Evolutionary conservation across 2,329 filamentous ascomycete species (phyloP).

Genomic region (Paracamarosporium sp.): DNA sequence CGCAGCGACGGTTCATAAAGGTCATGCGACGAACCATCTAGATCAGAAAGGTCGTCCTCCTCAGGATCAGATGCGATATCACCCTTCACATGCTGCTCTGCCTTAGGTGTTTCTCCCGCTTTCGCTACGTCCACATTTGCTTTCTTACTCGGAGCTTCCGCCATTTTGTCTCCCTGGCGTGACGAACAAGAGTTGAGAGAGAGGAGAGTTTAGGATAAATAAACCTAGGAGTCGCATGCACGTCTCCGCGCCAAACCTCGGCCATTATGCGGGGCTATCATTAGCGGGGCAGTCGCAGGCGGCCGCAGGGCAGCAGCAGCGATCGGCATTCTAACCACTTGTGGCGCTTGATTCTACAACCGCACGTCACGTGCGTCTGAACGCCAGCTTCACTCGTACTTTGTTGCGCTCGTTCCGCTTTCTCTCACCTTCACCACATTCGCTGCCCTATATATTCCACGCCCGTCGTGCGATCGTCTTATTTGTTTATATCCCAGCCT

Average conservation of each 20-base stretch:
- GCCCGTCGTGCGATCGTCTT: neutral
- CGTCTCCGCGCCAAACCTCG: slow-evolving; percentile 14
- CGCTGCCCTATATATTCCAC: neutral
- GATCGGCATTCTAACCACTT: slow-evolving; percentile 11
- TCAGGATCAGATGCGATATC: slow-evolving; percentile 79
- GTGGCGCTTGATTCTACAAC: slow-evolving; percentile 16
- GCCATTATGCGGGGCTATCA: slow-evolving; percentile 22
- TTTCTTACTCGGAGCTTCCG: slow-evolving; percentile 18
- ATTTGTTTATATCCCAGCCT: neutral
- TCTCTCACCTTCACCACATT: neutral
- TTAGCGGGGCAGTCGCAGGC: slow-evolving; percentile 25
- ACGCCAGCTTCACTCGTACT: slow-evolving; percentile 1
- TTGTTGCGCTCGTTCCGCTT: neutral
- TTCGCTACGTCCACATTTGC: slow-evolving; percentile 2
- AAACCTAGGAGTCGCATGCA: neutral
- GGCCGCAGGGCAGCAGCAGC: neutral
- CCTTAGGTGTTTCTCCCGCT: slow-evolving; percentile 5
- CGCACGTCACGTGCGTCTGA: slow-evolving; percentile 27
- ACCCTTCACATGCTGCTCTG: slow-evolving; percentile 5
- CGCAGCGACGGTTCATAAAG: neutral
- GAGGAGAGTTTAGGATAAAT: neutral
- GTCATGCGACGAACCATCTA: slow-evolving; percentile 71
- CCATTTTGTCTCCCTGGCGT: slow-evolving; percentile 21
- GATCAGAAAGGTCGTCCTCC: slow-evolving; percentile 88
- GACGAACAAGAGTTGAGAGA: neutral